Percentiles rank a stretch among this genome's conserved stretches.
Conservation (phyloP, 371 early-diverging fungal species). For the Funneliformis caledonium region DNA sequence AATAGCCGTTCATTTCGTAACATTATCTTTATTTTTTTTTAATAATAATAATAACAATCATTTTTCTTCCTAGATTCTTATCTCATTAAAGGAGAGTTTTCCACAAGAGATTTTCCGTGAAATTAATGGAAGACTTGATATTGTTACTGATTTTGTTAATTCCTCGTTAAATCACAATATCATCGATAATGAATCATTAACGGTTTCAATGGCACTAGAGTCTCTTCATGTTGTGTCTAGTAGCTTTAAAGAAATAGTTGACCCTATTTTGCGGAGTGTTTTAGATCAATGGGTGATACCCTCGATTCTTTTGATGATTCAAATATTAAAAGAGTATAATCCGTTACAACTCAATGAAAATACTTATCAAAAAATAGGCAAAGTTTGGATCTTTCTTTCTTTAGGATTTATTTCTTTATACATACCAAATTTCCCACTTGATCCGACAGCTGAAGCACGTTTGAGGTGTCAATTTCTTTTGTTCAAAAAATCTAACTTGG, state of each 20-base stretch:
- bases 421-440: conserved; percentile 77
- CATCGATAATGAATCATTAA: background rate
- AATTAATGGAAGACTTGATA: conserved; percentile 5
- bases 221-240: background rate
- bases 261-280: conserved; percentile 34
- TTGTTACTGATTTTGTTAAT: background rate
- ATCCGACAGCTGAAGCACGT: conserved; percentile 75
- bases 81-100: background rate
- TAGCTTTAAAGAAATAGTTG: background rate
- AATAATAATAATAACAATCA: background rate
- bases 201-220: background rate
- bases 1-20: background rate
- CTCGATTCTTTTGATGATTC: conserved; percentile 5
- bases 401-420: conserved; percentile 68
- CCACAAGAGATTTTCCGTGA: background rate
- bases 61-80: conserved; percentile 8
- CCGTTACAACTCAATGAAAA: background rate
- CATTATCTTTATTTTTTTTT: background rate
- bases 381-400: conserved; percentile 61
- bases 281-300: conserved; percentile 28
- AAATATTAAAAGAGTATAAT: conserved; percentile 1
- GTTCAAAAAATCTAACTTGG: conserved; percentile 51
- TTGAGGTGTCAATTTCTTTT: conserved; percentile 63
- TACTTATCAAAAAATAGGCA: conserved; percentile 47
- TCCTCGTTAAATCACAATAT: no score